Base-by-base conservation (phyloP, 2,329 filamentous ascomycete genomes). In the Macrophomina pseudophaseolina region DNA sequence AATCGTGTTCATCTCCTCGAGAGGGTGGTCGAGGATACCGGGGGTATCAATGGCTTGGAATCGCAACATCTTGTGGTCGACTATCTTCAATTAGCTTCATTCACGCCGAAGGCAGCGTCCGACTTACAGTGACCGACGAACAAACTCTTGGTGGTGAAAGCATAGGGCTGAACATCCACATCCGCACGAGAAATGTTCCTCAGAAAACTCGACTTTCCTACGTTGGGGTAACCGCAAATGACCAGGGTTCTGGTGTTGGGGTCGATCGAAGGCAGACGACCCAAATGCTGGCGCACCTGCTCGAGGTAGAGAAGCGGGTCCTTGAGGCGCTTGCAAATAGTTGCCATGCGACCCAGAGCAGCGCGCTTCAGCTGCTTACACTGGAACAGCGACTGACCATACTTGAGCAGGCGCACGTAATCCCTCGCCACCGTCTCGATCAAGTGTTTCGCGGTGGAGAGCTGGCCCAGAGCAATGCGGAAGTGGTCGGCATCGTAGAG, bases 1-100 rank as follows among this genome's bases (percentile, higher is more conserved):
- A 76, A 99, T 99, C 3, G 95, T 98, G 83, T 97, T 97, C 95
- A 98, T 99, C 83, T 98, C 95, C 81, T 98, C 95, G 8, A 99
- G 88, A 42, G 94, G 94, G 79, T 99, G 95, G 74, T 99, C 95
- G 68, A 99, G 84, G 72, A 99, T 97, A 85, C 95, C 95, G n/a
- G 94, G 94, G 11, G 95, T 99, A 81, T 99, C 95, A 73, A 99
- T 97, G 33, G 93, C 94, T 82, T 94, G 91, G 82, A 93, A 93
- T 69, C 92, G 87, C 71, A 93, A 85, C 82, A 94, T 95, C 82
- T 97, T 97, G 86, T 97, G 97, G 82, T 98, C 95, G 78, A 86
- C 62, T 93, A 84, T 80, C 23, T 93, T 94, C 80, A 96, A 96
- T 85, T 96, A 97, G 81, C 97, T 12, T 32, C 6, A 23, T n/a